Evolutionary conservation across 2,329 filamentous ascomycete species (phyloP), one percentile per base, ranked within the genome.

Genomic region (Exutisphaerella laricina): DNA sequence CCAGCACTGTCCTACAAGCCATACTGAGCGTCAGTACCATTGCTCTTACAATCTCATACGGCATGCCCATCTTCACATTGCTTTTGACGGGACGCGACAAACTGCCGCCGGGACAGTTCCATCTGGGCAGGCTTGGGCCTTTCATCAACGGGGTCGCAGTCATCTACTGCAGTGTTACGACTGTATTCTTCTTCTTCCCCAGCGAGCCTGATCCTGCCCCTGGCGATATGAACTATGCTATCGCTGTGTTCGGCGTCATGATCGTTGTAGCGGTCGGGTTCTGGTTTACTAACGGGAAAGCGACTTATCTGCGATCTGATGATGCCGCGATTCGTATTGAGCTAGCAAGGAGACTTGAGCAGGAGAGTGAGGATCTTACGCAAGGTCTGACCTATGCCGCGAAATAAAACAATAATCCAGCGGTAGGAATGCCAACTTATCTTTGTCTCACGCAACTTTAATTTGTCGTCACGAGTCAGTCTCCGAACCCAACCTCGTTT

Each of bases 141-240:
- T 29, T 51, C 5, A 46, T 50, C 43, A 56, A 58, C 17, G 71
- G 69, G 66, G 51, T 74, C 23, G 73, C 71, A 3, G 60, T 77
- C 22, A 50, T 74, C 8, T 77, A 77, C 58, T 77, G 73, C 53
- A 58, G 58, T 38, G 57, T 77, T 40, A 76, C 73, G 1, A 73
- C 72, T 0, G 65, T 77, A 18, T 76, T 77, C 58, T 77, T 77
- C 66, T 72, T 77, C 55, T 77, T 77, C 51, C 74, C 74, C 0
- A 58, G 59, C 0, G 46, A 43, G 0, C 74, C 74, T 0, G 67
- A 68, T 44, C 74, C 74, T 0, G 48, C 66, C 0, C 56, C 63
- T 0, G 59, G 61, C n/a, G 72, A 77, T 46, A 77, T 77, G 74
- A 78, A 78, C 57, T 78, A 71, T 53, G 74, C 75, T 4, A 76